phyloP scores from a whole-genome alignment of 2,329 filamentous ascomycete species.

The Penicillium sumatraense region DNA sequence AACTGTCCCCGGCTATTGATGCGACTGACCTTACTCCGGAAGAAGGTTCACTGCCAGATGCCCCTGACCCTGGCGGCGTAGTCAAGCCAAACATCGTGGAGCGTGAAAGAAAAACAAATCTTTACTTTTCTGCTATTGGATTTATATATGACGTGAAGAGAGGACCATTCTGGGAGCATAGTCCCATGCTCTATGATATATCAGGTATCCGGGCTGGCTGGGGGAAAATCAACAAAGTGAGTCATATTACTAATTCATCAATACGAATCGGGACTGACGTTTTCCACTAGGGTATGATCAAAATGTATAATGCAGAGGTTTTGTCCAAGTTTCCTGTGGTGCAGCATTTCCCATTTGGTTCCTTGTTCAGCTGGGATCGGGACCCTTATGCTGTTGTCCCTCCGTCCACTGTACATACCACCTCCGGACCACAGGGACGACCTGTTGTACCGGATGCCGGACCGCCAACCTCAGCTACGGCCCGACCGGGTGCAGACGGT shows the following conservation, averaged over 20 bases:
- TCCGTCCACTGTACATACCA: conserved; percentile 60
- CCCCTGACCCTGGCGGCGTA: conserved; percentile 74
- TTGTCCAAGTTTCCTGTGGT: conserved; percentile 96
- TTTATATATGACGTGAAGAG: conserved; percentile 98
- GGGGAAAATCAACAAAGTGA: conserved; percentile 93
- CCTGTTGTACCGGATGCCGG: conserved; percentile 25
- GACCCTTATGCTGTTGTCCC: conserved; percentile 64
- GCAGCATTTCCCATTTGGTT: conserved; percentile 90
- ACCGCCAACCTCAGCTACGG: conserved; percentile 11
- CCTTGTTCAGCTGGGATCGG: conserved; percentile 75
- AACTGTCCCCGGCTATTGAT: conserved; percentile 76
- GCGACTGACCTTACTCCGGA: conserved; percentile 68
- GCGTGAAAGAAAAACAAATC: conserved; percentile 67
- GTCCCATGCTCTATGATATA: conserved; percentile 90
- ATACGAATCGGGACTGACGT: neutral
- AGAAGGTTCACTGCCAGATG: conserved; percentile 75
- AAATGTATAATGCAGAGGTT: conserved; percentile 98
- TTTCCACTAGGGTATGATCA: conserved; percentile 79
- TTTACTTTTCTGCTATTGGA: conserved; percentile 95
- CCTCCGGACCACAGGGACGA: conserved; percentile 30
- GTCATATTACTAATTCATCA: neutral
- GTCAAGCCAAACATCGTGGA: conserved; percentile 68
- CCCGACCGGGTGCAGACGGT: conserved; percentile 21
- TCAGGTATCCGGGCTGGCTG: conserved; percentile 90
- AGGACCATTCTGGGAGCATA: conserved; percentile 97